phyloP scores from a whole-genome alignment of 495 filamentous ascomycete species.

The Penicillium goetzii region DNA sequence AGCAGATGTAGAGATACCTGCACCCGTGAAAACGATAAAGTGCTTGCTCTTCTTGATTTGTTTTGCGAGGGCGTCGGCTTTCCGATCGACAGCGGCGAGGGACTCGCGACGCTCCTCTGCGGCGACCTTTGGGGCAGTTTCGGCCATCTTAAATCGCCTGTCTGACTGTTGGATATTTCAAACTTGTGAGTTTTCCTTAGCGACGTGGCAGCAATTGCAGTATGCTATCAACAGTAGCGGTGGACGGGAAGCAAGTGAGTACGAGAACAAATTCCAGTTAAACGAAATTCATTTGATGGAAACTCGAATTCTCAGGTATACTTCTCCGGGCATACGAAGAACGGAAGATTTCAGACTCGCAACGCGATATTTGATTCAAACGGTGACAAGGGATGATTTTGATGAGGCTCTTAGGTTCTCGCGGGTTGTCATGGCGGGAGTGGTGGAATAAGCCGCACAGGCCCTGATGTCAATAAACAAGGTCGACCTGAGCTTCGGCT shows the following conservation, averaged over 20 bases:
- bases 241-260: not conserved
- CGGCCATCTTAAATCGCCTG: conserved; percentile 23
- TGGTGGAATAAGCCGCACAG: not conserved
- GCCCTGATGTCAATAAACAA: not conserved
- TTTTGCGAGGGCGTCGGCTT: conserved; percentile 39
- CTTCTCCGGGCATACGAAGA: no score
- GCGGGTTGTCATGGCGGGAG: not conserved
- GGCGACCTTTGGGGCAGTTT: conserved; percentile 40
- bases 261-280: no score
- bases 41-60: conserved; percentile 48
- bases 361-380: no score
- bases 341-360: no score
- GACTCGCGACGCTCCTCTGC: conserved; percentile 42
- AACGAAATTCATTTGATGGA: no score
- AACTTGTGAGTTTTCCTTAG: no score
- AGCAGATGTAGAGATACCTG: not conserved
- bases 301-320: no score
- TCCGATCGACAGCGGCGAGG: conserved; percentile 33
- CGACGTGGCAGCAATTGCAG: no score
- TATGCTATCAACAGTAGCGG: no score
- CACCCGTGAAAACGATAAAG: conserved; percentile 50
- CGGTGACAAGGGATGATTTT: not conserved
- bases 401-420: not conserved
- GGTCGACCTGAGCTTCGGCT: no score
- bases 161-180: not conserved